Conservation (phyloP, 306 rosid species). For the Casuarina equisetifolia region DNA sequence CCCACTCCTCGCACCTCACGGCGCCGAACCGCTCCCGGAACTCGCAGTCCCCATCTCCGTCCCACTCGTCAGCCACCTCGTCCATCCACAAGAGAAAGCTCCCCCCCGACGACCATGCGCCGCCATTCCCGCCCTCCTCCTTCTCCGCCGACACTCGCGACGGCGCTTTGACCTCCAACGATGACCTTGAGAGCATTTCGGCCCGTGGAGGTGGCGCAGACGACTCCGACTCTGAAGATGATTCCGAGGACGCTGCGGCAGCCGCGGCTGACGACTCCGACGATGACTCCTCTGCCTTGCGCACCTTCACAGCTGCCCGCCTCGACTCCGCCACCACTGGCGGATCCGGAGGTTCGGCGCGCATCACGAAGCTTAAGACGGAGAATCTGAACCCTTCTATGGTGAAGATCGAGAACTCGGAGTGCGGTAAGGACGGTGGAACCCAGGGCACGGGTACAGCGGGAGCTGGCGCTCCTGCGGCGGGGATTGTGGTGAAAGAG, state of each 20-base stretch:
- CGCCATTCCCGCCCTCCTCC: conserved; percentile 90
- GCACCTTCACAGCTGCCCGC: conserved; percentile 80
- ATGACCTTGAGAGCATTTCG: conserved; percentile 95
- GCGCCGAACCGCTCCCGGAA: conserved; percentile 84
- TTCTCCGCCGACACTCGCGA: conserved; percentile 92
- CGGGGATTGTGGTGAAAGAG: conserved; percentile 80
- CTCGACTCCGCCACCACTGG: conserved; percentile 40
- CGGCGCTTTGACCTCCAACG: conserved; percentile 87
- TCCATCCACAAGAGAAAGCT: conserved; percentile 87
- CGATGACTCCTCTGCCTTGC: conserved; percentile 79
- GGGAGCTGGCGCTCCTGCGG: conserved; percentile 27
- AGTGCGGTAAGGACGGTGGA: conserved; percentile 54
- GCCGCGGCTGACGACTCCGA: conserved; percentile 73
- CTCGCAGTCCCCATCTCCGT: conserved; percentile 91
- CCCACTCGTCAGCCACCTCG: conserved; percentile 94
- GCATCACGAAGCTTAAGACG: conserved; percentile 67
- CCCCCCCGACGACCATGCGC: conserved; percentile 79
- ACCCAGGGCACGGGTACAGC: conserved; percentile 30
- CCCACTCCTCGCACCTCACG: conserved; percentile 69
- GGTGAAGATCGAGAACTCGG: conserved; percentile 68
- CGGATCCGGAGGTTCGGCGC: conserved; percentile 41
- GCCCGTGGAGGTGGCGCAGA: conserved; percentile 82
- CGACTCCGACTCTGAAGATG: conserved; percentile 84
- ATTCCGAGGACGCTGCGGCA: conserved; percentile 68
- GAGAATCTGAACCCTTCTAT: conserved; percentile 39